Evolutionary conservation across 805 yeast genomes (phyloP).

Genomic region (Kodamaea restingae): DNA sequence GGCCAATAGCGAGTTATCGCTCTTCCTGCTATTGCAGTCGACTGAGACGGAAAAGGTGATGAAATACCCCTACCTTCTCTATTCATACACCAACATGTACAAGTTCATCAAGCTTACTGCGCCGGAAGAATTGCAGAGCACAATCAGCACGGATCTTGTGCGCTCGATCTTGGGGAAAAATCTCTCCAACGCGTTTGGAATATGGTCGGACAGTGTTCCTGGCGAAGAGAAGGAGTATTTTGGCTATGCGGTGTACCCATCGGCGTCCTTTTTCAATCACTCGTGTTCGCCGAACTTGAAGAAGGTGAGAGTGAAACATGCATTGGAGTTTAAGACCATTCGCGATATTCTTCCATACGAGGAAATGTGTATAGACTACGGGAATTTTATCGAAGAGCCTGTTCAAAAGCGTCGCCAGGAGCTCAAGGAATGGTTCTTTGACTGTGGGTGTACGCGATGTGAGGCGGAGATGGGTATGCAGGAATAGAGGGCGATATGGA

Average conservation of each 20-base stretch:
- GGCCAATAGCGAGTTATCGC: constrained; percentile 1
- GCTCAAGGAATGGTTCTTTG: constrained; percentile 56
- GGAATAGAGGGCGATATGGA: too few species aligned
- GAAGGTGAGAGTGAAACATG: constrained; percentile 39
- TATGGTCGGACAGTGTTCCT: constrained; percentile 46
- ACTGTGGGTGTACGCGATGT: constrained; percentile 52
- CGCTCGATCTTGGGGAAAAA: constrained; percentile 54
- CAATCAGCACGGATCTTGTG: constrained; percentile 36
- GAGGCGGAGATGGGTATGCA: constrained; percentile 15
- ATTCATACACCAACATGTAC: constrained; percentile 45
- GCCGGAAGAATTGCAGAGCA: constrained; percentile 25
- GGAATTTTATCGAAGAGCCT: constrained; percentile 43
- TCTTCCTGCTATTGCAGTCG: constrained; percentile 46
- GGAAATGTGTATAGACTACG: constrained; percentile 60
- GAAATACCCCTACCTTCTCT: constrained; percentile 44
- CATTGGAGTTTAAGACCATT: constrained; percentile 41
- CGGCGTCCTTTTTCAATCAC: constrained; percentile 66
- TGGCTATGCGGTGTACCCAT: constrained; percentile 59
- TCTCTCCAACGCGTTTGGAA: constrained; percentile 66
- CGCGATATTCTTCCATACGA: constrained; percentile 39
- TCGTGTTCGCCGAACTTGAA: constrained; percentile 56
- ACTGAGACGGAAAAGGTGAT: constrained; percentile 46
- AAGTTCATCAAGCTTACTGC: constrained; percentile 42
- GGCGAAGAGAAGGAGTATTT: constrained; percentile 50
- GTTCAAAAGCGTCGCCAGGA: constrained; percentile 38